These are phyloP conservation scores for Polytolypa hystricis DNA, from an alignment of 2,329 filamentous ascomycete species.

Conservation along the genomic window DNA sequence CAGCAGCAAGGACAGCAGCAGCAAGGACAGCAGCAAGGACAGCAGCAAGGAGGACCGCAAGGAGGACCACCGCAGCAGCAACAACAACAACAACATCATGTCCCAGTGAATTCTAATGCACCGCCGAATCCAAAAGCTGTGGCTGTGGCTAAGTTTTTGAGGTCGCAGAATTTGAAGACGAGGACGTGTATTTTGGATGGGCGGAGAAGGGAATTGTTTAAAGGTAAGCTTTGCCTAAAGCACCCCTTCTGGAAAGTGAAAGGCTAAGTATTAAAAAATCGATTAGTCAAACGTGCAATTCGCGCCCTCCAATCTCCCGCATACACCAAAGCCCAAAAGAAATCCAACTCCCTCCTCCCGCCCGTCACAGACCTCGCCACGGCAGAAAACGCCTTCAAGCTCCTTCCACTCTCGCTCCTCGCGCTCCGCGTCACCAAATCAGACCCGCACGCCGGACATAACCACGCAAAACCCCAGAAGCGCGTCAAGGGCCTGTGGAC, in stretches of 20 bases:
- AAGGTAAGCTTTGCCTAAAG: slow-evolving; percentile 45
- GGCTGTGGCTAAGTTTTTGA: slow-evolving; percentile 80
- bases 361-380: slow-evolving; percentile 78
- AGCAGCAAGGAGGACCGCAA: slow-evolving; percentile 29
- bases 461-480: slow-evolving; percentile 58
- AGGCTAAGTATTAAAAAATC: slow-evolving; percentile 1
- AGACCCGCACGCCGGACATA: slow-evolving; percentile 65
- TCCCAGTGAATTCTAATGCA: slow-evolving; percentile 35
- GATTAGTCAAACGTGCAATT: slow-evolving; percentile 82
- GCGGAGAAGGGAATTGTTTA: slow-evolving; percentile 97
- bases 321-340: slow-evolving; percentile 71
- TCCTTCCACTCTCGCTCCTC: slow-evolving; percentile 86
- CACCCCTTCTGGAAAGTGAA: neutral
- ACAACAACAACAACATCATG: slow-evolving; percentile 24
- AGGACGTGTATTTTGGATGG: slow-evolving; percentile 89
- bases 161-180: slow-evolving; percentile 71
- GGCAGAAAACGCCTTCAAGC: slow-evolving; percentile 88
- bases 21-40: slow-evolving; percentile 21
- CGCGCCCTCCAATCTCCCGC: slow-evolving; percentile 79
- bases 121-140: slow-evolving; percentile 82
- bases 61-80: slow-evolving; percentile 24
- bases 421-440: slow-evolving; percentile 80
- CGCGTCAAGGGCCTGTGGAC: slow-evolving; percentile 93
- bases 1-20: slow-evolving; percentile 16
- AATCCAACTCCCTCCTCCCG: slow-evolving; percentile 81